Evolutionary conservation across 1,139 yeast genomes (phyloP).

Genomic region (Pichia sp.): DNA sequence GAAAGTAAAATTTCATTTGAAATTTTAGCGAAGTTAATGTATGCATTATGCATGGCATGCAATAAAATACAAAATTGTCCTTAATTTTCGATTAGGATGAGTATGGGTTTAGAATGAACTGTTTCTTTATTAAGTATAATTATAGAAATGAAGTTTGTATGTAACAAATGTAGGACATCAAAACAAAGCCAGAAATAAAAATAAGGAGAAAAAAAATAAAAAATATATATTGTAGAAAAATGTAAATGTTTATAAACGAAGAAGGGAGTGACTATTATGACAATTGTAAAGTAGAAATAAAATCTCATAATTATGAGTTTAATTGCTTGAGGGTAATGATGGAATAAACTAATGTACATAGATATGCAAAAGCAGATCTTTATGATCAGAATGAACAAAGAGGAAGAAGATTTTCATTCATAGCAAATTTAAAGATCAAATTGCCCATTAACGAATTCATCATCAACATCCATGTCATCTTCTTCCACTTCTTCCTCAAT

Average conservation of each 20-base stretch:
- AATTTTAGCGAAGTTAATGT: too few relatives aligned
- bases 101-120: too few relatives aligned
- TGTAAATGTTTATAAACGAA: neutral
- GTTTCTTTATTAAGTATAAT: neutral
- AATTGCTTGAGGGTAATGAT: neutral
- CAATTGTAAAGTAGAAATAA: neutral
- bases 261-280: neutral
- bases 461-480: conserved; percentile 46
- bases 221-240: neutral
- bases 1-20: too few relatives aligned
- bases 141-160: neutral
- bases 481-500: conserved; percentile 49
- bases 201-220: neutral
- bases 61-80: too few relatives aligned
- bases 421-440: conserved; percentile 54
- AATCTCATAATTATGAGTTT: neutral
- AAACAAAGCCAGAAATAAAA: neutral
- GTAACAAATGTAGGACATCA: neutral
- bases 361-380: neutral
- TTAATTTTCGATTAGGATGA: too few relatives aligned
- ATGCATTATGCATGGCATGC: too few relatives aligned
- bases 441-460: conserved; percentile 84
- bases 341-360: neutral
- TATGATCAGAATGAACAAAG: neutral
- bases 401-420: neutral